Evolutionary conservation across 2,329 filamentous ascomycete species (phyloP).

Genomic region (Penicillium corylophilum): DNA sequence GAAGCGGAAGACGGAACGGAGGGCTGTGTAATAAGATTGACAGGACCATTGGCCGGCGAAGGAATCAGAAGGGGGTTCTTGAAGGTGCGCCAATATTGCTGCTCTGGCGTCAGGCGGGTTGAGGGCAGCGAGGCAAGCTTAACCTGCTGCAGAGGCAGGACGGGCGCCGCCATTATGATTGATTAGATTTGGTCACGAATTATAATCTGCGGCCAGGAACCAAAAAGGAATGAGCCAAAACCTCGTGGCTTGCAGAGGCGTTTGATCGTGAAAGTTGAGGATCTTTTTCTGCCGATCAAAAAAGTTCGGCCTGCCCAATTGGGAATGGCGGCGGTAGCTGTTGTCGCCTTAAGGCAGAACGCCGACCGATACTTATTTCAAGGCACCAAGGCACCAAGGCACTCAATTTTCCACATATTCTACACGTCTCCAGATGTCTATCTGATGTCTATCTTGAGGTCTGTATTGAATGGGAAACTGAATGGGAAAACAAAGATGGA

Average conservation of each 20-base stretch:
- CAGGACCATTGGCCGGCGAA: conserved; percentile 82
- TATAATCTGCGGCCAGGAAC: not conserved
- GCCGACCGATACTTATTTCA: not conserved
- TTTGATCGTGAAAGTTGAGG: conserved; percentile 18
- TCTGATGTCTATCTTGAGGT: no score
- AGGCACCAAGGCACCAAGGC: not conserved
- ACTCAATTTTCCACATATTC: not conserved
- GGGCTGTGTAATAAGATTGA: conserved; percentile 84
- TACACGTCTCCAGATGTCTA: no score
- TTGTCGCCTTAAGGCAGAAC: conserved; percentile 23
- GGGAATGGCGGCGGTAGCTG: conserved; percentile 23
- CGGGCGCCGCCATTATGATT: conserved; percentile 74
- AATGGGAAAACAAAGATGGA: no score
- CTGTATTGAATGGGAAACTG: not conserved
- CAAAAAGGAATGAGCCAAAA: conserved; percentile 1
- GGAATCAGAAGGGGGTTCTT: conserved; percentile 87
- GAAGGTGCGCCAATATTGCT: conserved; percentile 95
- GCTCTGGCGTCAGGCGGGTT: conserved; percentile 77
- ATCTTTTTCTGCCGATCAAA: conserved; percentile 31
- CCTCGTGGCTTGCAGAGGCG: conserved; percentile 5
- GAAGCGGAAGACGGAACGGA: conserved; percentile 46
- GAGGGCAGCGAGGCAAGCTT: conserved; percentile 81
- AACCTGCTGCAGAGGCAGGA: conserved; percentile 74
- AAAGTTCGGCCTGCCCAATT: conserved; percentile 23
- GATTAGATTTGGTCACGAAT: not conserved